Conservation (phyloP, 2,329 filamentous ascomycete species). For the Fonsecaea monophora region DNA sequence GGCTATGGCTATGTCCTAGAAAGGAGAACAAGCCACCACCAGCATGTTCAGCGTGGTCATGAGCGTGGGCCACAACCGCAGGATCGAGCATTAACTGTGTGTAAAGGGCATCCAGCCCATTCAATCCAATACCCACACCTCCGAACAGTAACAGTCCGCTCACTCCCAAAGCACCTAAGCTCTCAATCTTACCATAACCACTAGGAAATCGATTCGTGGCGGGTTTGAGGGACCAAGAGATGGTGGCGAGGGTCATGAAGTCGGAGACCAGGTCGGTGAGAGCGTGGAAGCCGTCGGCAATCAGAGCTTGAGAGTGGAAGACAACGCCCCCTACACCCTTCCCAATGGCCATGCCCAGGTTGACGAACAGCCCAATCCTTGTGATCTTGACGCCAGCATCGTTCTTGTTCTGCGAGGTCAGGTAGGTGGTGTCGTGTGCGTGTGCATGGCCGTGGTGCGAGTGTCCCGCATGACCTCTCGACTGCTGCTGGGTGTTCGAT, state of each 20-base stretch:
- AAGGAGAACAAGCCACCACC: conserved; percentile 59
- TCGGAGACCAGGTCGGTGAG: conserved; percentile 95
- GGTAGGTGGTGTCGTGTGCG: conserved; percentile 83
- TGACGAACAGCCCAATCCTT: conserved; percentile 83
- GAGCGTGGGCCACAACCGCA: conserved; percentile 62
- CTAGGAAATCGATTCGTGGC: conserved; percentile 83
- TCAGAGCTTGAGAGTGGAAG: conserved; percentile 92
- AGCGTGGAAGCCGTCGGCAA: conserved; percentile 94
- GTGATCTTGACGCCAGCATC: conserved; percentile 96
- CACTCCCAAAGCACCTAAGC: conserved; percentile 88
- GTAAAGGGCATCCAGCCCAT: conserved; percentile 73
- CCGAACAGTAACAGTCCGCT: conserved; percentile 88
- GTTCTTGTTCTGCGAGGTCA: conserved; percentile 81
- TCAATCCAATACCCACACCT: conserved; percentile 89
- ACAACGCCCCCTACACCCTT: conserved; percentile 92
- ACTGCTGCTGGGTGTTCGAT: conserved; percentile 27
- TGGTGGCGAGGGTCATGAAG: conserved; percentile 89
- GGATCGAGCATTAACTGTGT: conserved; percentile 74
- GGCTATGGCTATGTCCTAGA: conserved; percentile 67
- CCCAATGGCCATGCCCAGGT: conserved; percentile 89
- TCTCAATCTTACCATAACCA: conserved; percentile 98
- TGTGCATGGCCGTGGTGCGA: conserved; percentile 68
- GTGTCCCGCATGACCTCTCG: conserved; percentile 57
- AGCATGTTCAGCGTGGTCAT: conserved; percentile 42
- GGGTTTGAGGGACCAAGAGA: conserved; percentile 88